Evolutionary conservation across 768 basidiomycete species (phyloP), one percentile per base, ranked within the genome.

Genomic region (Pisolithus marmoratus): DNA sequence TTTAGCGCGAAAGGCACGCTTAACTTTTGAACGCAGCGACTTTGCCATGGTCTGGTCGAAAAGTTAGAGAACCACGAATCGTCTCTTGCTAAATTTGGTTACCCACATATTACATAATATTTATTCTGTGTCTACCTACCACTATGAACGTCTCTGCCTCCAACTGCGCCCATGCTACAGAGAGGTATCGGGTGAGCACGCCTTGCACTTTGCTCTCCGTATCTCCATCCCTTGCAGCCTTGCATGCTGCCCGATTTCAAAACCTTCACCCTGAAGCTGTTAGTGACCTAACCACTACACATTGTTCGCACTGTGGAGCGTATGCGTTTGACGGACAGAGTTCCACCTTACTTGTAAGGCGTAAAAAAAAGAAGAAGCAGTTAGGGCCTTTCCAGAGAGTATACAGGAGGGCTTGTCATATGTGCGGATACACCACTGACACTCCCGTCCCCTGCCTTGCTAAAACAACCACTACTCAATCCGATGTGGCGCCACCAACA

Each of bases 11-110:
- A 81, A 88, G 14, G 79, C 70, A 27, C 90, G 85, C 64, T 92
- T 93, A 45, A 79, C 76, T 71, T 93, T 93, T 7, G 88, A 89
- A 62, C 90, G 75, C 38, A 81, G 77, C 41, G 88, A 90, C 75
- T 93, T 93, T 40, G 86, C 90, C 90, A 93, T 90, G 26, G 57
- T 46, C 22, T 47, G 27, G n/a, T 11, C 17, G 27, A 17, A 23
- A 36, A 22, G 12, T 22, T 6, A n/a, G 15, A 34, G 19, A 11
- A 11, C 29, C 8, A 7, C 19, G 11, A 36, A 26, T 31, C 31
- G 34, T 31, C n/a, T 9, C 6, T 26, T 20, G 40, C 40, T 12
- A 20, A 41, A 12, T 41, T 22, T 41, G 40, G 22, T 20, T 34
- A 12, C 34, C 34, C 34, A 34, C 34, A 34, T 34, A 34, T 34